A percentile compares a stretch with the other conserved stretches of the same genome.
Conservation (phyloP, 2,329 filamentous ascomycete species). For the Nannizziopsis arthrosporioides region DNA sequence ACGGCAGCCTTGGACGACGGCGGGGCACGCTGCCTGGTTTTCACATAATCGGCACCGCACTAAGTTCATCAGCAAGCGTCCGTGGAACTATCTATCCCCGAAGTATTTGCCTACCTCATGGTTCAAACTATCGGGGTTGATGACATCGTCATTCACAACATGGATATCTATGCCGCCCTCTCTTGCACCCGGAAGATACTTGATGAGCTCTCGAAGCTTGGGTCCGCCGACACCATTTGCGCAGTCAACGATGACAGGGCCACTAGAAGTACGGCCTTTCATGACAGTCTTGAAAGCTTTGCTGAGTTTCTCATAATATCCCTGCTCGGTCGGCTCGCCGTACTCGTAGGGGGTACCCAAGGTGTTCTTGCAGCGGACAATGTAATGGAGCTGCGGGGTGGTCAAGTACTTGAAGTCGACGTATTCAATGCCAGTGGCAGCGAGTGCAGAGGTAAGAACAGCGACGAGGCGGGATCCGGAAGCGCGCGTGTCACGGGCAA, state of each 20-base stretch:
- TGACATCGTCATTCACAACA: constrained; percentile 84
- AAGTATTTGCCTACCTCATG: constrained; percentile 51
- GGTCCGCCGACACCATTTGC: constrained; percentile 94
- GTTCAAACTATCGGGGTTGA: constrained; percentile 81
- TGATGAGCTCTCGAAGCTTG: constrained; percentile 76
- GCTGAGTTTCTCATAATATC: constrained; percentile 89
- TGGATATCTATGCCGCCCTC: constrained; percentile 67
- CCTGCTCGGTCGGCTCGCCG: constrained; percentile 74
- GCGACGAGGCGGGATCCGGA: constrained; percentile 75
- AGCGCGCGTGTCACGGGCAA: constrained; percentile 82
- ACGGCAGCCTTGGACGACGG: constrained; percentile 65
- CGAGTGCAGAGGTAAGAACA: constrained; percentile 67
- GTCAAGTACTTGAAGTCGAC: constrained; percentile 85
- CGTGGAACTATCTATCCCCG: neutral
- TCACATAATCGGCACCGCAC: constrained; percentile 94
- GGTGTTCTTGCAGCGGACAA: constrained; percentile 89
- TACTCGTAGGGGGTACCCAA: constrained; percentile 77
- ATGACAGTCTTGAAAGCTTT: constrained; percentile 76
- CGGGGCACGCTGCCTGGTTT: constrained; percentile 87
- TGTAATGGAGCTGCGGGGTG: constrained; percentile 95
- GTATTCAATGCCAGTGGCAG: constrained; percentile 60
- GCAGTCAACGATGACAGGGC: constrained; percentile 75
- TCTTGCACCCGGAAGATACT: constrained; percentile 57
- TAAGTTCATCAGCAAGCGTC: constrained; percentile 29
- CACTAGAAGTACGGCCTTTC: constrained; percentile 60